Evolutionary conservation across 306 rosid species (phyloP), one percentile per base, ranked within the genome.

Genomic region (Bauhinia variegata): DNA sequence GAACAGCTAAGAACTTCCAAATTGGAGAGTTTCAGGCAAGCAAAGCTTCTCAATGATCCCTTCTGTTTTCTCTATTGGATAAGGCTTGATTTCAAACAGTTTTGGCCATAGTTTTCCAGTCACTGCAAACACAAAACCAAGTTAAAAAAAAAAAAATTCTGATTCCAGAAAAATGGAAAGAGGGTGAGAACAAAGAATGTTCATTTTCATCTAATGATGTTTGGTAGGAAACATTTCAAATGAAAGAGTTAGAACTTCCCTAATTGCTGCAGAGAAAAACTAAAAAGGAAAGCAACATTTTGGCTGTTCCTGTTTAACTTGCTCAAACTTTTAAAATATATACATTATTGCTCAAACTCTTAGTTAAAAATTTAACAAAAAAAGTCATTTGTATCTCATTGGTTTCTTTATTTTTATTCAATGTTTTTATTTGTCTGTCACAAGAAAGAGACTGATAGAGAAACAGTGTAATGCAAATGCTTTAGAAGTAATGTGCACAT

Each of bases 21-120:
- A 87, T 32, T 39, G 36, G 52, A 74, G 10, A 56, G 89, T 74
- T 44, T 2, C 6, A n/a, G 67, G 74, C 88, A 92, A 53, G 84
- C 98, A 92, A 36, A 84, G 82, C 62, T 75, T 34, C 75, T 84
- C 81, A 15, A 89, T 75, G 31, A 3, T 15, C 60, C 63, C 84
- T 54, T 76, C 82, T 46, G 54, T 65, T 64, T 80, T 37, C 50
- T 81, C 64, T 15, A 77, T 33, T 3, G 85, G 88, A 50, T 47
- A 53, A 72, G 86, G 55, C 77, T 84, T 82, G 71, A 89, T 80
- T 82, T 92, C 96, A 67, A 66, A 89, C 33, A 92, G 82, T 84
- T 82, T 84, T 15, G 98, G 96, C 98, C 98, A 92, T 13, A 82
- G 66, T 81, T 92, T 92, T 70, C 98, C 95, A 0, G 98, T 92